Evolutionary conservation across 2,329 filamentous ascomycete genomes (phyloP).

Genomic region (Aspergillus luchuensis): DNA sequence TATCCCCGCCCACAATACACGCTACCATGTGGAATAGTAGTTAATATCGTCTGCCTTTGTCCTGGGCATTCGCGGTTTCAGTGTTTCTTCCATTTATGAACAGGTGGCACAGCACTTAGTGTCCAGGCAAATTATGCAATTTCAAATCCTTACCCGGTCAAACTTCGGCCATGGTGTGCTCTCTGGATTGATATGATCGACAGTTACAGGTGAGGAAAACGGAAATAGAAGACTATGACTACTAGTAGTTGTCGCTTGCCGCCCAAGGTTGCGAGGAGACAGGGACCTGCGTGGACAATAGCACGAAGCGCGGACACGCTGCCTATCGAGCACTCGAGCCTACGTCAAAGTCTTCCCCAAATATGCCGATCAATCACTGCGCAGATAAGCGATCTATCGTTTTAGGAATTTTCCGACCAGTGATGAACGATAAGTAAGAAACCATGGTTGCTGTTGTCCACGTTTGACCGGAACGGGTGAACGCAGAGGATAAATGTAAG

Average conservation of each 20-base stretch:
- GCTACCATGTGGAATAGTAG: neutral
- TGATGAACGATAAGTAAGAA: neutral
- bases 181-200: neutral
- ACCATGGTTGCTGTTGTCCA: neutral
- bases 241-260: neutral
- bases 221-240: neutral
- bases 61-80: neutral
- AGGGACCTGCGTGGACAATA: neutral
- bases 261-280: neutral
- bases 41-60: too few relatives aligned
- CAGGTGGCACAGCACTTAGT: neutral
- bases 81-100: neutral
- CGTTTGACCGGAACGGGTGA: slow-evolving; percentile 4
- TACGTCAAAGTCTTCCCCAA: neutral
- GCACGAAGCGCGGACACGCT: slow-evolving; percentile 4
- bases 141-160: neutral
- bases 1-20: neutral
- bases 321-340: slow-evolving; percentile 3
- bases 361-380: slow-evolving; percentile 5
- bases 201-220: neutral
- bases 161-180: neutral
- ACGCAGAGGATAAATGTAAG: neutral
- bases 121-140: neutral
- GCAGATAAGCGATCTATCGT: neutral
- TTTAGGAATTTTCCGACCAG: neutral